These are phyloP conservation scores for Aspergillus piperis DNA, from an alignment of 2,329 filamentous ascomycete genomes.

Conservation along the genomic window DNA sequence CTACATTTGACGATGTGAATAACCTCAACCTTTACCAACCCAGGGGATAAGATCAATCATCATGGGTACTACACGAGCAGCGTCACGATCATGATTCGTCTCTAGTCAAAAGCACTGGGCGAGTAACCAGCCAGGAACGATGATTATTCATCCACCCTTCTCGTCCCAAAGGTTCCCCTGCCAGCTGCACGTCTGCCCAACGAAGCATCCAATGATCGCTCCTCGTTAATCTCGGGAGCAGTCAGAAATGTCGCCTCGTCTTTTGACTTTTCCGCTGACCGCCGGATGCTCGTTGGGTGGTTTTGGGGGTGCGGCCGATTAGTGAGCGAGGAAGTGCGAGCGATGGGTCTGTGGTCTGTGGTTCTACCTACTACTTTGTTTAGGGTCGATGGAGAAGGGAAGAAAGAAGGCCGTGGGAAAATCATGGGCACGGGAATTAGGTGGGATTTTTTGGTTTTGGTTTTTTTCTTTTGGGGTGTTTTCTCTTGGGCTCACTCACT, in stretches of 20 bases:
- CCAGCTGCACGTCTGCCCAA: conserved; percentile 38
- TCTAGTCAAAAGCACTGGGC: conserved; percentile 9
- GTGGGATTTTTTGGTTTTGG: conserved; percentile 9
- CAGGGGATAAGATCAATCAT: neutral
- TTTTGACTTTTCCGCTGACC: conserved; percentile 33
- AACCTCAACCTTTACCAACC: neutral
- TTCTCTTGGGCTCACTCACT: neutral
- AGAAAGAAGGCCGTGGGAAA: neutral
- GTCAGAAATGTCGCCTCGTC: conserved; percentile 36
- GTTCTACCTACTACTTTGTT: neutral
- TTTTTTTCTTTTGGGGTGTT: conserved; percentile 4
- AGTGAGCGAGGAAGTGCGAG: conserved; percentile 6
- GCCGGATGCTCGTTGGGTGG: conserved; percentile 20
- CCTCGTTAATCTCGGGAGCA: conserved; percentile 31
- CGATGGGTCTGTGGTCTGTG: conserved; percentile 13
- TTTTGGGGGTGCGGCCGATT: conserved; percentile 6
- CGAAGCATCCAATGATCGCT: conserved; percentile 39
- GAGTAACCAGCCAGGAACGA: conserved; percentile 9
- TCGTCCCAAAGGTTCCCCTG: conserved; percentile 18
- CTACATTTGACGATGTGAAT: neutral
- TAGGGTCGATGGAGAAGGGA: conserved; percentile 1
- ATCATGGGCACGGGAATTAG: conserved; percentile 3
- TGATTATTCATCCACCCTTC: conserved; percentile 9
- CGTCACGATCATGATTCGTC: conserved; percentile 11
- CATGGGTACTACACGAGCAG: conserved; percentile 4